Conservation (phyloP, 192 early-diverging fungal species). For the Linnemannia schmuckeri region DNA sequence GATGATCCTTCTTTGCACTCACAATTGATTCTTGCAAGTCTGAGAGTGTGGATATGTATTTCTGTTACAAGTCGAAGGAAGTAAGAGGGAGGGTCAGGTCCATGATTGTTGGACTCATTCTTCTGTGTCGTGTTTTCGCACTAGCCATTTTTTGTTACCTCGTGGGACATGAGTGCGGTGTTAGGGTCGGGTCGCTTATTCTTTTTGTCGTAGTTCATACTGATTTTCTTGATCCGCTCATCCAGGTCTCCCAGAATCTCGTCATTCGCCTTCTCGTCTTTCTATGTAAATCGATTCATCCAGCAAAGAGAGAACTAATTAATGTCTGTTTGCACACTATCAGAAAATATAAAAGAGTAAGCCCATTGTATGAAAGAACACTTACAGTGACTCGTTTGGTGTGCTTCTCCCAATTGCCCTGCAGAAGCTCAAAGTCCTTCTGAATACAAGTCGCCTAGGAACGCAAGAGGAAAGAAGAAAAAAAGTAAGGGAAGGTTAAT, state of each 20-base stretch:
- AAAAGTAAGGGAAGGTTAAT: neutral
- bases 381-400: constrained; percentile 53
- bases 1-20: constrained; percentile 42
- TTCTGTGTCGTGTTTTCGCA: neutral
- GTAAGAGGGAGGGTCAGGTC: neutral
- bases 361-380: neutral
- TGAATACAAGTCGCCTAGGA: constrained; percentile 53
- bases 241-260: constrained; percentile 55
- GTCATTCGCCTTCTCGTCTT: constrained; percentile 59
- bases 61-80: constrained; percentile 13
- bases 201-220: constrained; percentile 58
- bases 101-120: too few relatives aligned
- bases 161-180: constrained; percentile 51
- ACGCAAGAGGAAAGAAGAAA: neutral
- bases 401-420: constrained; percentile 58
- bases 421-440: constrained; percentile 58
- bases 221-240: constrained; percentile 56
- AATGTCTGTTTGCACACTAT: neutral
- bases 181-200: constrained; percentile 56
- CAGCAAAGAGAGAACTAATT: neutral
- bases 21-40: constrained; percentile 52
- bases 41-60: constrained; percentile 55
- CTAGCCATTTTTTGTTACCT: constrained; percentile 22
- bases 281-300: constrained; percentile 22
- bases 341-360: neutral